A percentile compares a stretch with the other conserved stretches of the same genome.
Evolutionary conservation across 768 basidiomycete genomes (phyloP).

Genomic region (Thelephora aurantiotincta): DNA sequence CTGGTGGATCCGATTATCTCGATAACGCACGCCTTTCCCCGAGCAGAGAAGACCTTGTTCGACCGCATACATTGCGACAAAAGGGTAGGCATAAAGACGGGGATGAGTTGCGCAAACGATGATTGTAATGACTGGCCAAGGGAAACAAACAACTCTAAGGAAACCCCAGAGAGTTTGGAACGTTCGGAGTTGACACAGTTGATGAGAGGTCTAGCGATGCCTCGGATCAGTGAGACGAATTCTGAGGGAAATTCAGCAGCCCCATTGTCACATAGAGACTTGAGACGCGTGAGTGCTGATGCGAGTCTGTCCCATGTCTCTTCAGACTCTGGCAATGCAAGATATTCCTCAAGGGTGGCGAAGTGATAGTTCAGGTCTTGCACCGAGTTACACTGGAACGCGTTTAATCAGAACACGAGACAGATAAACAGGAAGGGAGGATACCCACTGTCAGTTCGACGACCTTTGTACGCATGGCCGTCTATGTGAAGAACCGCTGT

Average conservation of each 20-base stretch:
- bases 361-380: conserved; percentile 12
- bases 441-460: conserved; percentile 4
- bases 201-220: conserved; percentile 37
- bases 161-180: conserved; percentile 51
- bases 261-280: conserved; percentile 34
- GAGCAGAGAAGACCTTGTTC: conserved; percentile 64
- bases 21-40: conserved; percentile 46
- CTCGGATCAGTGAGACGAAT: conserved; percentile 35
- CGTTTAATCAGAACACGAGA: background rate
- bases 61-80: conserved; percentile 55
- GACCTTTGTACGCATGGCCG: conserved; percentile 6
- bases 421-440: background rate
- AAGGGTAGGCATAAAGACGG: conserved; percentile 55
- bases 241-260: conserved; percentile 37
- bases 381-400: conserved; percentile 9
- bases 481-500: background rate
- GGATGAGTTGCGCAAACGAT: conserved; percentile 52
- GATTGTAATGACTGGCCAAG: conserved; percentile 41
- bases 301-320: conserved; percentile 68
- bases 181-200: conserved; percentile 61
- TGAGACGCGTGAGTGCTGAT: conserved; percentile 31
- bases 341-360: conserved; percentile 25
- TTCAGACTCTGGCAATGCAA: conserved; percentile 50
- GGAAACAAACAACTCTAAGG: conserved; percentile 45
- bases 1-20: conserved; percentile 55